phyloP scores from a whole-genome alignment of 805 yeast genomes.

The Kuraishia ogatae region DNA sequence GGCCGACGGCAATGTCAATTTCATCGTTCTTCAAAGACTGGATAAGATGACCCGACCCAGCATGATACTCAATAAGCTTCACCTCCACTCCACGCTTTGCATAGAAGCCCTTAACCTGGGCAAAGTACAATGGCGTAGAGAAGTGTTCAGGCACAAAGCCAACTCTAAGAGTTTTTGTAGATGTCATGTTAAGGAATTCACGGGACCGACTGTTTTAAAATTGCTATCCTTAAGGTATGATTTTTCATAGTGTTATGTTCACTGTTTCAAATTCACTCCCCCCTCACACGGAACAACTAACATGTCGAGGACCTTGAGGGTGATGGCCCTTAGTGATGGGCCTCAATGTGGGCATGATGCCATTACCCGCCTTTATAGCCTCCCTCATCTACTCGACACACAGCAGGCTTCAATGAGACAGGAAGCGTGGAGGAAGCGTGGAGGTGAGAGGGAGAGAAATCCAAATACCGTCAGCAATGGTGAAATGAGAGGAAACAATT shows the following conservation, averaged over 20 bases:
- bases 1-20: conserved; percentile 77
- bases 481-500: background rate
- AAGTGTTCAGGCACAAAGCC: conserved; percentile 93
- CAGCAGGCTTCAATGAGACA: background rate
- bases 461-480: background rate
- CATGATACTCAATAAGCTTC: conserved; percentile 61
- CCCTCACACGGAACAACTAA: too few species aligned
- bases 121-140: conserved; percentile 77
- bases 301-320: background rate
- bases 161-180: conserved; percentile 30
- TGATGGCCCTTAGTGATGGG: background rate
- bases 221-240: too few species aligned
- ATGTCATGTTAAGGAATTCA: background rate
- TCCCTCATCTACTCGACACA: background rate
- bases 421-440: background rate
- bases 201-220: too few species aligned
- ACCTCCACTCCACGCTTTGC: conserved; percentile 39
- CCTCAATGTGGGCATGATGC: background rate
- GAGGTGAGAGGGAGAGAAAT: background rate
- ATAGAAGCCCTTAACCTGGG: conserved; percentile 51
- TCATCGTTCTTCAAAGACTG: conserved; percentile 55
- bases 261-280: too few species aligned
- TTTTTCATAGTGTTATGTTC: too few species aligned
- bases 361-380: background rate
- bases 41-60: conserved; percentile 86